A percentile compares a stretch with the other conserved stretches of the same genome.
These are phyloP conservation scores for Albophoma yamanashiensis DNA, from an alignment of 2,329 filamentous ascomycete species.

Conservation along the genomic window DNA sequence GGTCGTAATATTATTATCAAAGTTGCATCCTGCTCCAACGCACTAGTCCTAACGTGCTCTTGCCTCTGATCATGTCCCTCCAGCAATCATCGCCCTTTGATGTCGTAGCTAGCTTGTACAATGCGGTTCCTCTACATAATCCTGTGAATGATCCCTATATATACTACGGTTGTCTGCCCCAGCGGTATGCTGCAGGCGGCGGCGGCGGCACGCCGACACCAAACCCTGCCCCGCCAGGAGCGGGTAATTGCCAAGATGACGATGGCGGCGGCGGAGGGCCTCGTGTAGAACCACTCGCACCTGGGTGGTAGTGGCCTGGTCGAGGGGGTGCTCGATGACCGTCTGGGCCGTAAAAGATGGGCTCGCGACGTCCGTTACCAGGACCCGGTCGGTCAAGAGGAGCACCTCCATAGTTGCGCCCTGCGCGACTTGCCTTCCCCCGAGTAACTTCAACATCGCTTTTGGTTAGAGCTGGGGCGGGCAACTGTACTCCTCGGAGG, in stretches of 20 bases:
- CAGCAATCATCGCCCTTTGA: too few relatives aligned
- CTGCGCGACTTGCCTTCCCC: slow-evolving; percentile 47
- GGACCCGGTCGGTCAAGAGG: slow-evolving; percentile 11
- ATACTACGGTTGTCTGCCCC: neutral
- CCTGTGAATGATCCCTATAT: neutral
- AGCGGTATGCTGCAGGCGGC: slow-evolving; percentile 9
- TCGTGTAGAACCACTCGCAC: slow-evolving; percentile 1
- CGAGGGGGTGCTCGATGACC: slow-evolving; percentile 5
- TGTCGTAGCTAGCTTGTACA: too few relatives aligned
- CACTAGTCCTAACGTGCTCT: too few relatives aligned
- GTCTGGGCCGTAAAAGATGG: slow-evolving; percentile 16
- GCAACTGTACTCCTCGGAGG: slow-evolving; percentile 68
- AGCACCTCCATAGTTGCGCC: slow-evolving; percentile 16
- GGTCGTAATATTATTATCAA: too few relatives aligned
- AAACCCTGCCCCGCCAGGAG: slow-evolving; percentile 20
- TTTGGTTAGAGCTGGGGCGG: slow-evolving; percentile 59
- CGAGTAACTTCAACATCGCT: slow-evolving; percentile 66
- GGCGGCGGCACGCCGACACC: slow-evolving; percentile 22
- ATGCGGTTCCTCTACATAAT: neutral
- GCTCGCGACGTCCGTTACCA: slow-evolving; percentile 10
- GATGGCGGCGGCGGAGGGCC: neutral
- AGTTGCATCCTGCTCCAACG: too few relatives aligned
- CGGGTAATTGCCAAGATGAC: slow-evolving; percentile 15
- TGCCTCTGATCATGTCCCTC: too few relatives aligned
- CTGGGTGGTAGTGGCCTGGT: neutral